phyloP scores from a whole-genome alignment of 2,329 filamentous ascomycete species.

The Colletotrichum tamarilloi region DNA sequence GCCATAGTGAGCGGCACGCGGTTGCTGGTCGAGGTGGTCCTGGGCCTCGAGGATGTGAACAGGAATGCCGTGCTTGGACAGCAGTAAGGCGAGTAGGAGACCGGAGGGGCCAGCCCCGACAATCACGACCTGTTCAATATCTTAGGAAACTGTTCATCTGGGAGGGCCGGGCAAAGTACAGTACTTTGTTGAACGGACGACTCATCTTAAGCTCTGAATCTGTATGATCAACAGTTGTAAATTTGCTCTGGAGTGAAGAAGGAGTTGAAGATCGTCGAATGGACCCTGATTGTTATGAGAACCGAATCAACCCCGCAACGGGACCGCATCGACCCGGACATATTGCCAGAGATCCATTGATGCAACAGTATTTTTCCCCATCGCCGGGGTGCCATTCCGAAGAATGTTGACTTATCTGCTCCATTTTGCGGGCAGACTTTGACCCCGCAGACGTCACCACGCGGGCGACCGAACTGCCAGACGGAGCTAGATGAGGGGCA shows the following conservation, averaged over 20 bases:
- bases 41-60: conserved; percentile 67
- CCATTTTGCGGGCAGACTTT: background rate
- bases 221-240: background rate
- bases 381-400: conserved; percentile 3
- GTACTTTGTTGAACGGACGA: conserved; percentile 22
- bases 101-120: conserved; percentile 63
- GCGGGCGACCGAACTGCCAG: conserved; percentile 5
- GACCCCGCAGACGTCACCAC: conserved; percentile 25
- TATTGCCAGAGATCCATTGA: background rate
- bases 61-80: conserved; percentile 62
- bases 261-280: background rate
- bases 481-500: background rate
- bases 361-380: background rate
- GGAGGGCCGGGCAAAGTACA: background rate
- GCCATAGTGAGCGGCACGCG: conserved; percentile 72
- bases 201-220: conserved; percentile 3
- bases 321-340: background rate
- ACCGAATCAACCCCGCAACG: conserved; percentile 10
- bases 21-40: conserved; percentile 65
- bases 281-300: background rate
- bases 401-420: background rate
- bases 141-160: background rate
- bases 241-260: background rate
- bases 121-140: conserved; percentile 44
- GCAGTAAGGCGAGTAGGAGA: conserved; percentile 61